phyloP scores from a whole-genome alignment of 2,329 filamentous ascomycete species.

The Colletotrichum filicis region DNA sequence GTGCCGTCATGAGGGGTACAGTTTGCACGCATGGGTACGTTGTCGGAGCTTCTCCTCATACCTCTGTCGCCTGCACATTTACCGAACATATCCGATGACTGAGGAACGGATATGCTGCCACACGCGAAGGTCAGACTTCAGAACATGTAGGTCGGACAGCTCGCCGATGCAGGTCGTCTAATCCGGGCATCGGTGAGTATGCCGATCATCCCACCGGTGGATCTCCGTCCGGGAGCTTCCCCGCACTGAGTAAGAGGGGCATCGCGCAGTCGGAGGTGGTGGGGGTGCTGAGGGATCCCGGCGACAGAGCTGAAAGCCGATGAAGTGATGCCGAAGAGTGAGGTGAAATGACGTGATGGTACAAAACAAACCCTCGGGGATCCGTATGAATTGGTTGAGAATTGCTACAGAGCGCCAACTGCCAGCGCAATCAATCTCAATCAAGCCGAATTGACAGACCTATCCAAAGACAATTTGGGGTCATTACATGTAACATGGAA shows the following conservation, averaged over 20 bases:
- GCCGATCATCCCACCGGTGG: conserved; percentile 4
- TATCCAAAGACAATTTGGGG: no score
- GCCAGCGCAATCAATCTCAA: not conserved
- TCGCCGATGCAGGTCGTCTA: conserved; percentile 5
- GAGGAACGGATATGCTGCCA: not conserved
- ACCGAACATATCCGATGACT: conserved; percentile 7
- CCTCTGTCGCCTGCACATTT: not conserved
- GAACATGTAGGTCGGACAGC: not conserved
- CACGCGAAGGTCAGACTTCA: not conserved
- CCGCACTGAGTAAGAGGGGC: conserved; percentile 13
- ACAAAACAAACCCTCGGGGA: not conserved
- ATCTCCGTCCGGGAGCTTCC: not conserved
- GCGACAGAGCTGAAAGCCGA: not conserved
- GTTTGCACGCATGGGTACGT: not conserved
- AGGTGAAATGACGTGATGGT: not conserved
- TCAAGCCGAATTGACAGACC: no score
- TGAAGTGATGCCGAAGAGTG: not conserved
- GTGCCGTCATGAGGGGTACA: not conserved
- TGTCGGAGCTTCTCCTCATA: not conserved
- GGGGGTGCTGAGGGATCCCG: not conserved
- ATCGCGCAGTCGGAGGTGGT: not conserved
- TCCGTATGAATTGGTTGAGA: not conserved
- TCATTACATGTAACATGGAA: conserved; percentile 31
- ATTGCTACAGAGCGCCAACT: not conserved
- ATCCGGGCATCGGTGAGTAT: conserved; percentile 21